A percentile compares a stretch with the other conserved stretches of the same genome.
Conservation (phyloP, 768 basidiomycete genomes). For the Pleurotus sapidus region DNA sequence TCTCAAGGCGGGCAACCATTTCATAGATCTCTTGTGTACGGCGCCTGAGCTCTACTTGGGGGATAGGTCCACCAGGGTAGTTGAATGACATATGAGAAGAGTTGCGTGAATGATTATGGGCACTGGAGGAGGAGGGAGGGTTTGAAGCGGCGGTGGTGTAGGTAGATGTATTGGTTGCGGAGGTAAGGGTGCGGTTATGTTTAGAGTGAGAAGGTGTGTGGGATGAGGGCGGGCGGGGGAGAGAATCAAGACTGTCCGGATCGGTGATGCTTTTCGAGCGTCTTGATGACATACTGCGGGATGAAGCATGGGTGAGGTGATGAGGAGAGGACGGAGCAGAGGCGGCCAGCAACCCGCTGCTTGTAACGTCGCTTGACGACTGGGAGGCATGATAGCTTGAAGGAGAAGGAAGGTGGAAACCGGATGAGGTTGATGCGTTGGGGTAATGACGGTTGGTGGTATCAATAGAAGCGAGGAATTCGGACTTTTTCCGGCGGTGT, state of each 20-base stretch:
- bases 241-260: background rate
- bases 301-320: background rate
- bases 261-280: slow-evolving; percentile 2
- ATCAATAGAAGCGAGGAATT: slow-evolving; percentile 1
- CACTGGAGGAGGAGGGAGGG: background rate
- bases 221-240: background rate
- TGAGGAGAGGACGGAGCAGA: background rate
- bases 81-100: slow-evolving; percentile 1
- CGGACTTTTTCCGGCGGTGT: slow-evolving; percentile 1
- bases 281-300: slow-evolving; percentile 1
- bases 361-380: slow-evolving; percentile 2
- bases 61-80: background rate
- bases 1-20: slow-evolving; percentile 5
- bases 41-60: slow-evolving; percentile 4
- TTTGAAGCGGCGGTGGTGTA: background rate
- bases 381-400: slow-evolving; percentile 6
- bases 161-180: background rate
- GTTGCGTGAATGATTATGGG: background rate
- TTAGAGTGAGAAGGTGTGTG: background rate
- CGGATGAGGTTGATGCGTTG: background rate
- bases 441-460: background rate
- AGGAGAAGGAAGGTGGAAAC: slow-evolving; percentile 7
- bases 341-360: background rate
- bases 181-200: slow-evolving; percentile 1
- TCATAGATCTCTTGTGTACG: slow-evolving; percentile 7